A percentile compares a stretch with the other conserved stretches of the same genome.
Evolutionary conservation across 805 yeast species (phyloP).

Genomic region (Saccharomycopsis babjevae): DNA sequence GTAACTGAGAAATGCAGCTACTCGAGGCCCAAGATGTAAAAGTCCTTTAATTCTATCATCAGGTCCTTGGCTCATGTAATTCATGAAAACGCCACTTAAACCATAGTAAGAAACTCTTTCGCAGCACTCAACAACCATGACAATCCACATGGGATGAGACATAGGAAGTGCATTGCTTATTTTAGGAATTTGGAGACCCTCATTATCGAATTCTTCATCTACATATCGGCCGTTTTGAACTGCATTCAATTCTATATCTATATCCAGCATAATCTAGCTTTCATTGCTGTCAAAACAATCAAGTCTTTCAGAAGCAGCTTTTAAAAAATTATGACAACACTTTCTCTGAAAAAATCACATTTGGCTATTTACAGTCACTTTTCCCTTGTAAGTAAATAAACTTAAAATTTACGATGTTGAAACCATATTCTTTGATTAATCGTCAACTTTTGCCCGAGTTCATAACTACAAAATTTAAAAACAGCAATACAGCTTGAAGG

Average conservation of each 20-base stretch:
- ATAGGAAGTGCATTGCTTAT: background rate
- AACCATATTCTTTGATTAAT: no score
- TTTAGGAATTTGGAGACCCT: background rate
- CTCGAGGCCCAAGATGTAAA: conserved; percentile 46
- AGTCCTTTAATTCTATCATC: conserved; percentile 37
- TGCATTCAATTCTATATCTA: background rate
- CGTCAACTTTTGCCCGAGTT: no score
- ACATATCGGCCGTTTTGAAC: background rate
- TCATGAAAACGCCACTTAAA: conserved; percentile 63
- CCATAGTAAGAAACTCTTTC: conserved; percentile 81
- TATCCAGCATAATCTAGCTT: background rate
- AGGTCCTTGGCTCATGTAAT: conserved; percentile 58
- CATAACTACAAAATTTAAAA: no score
- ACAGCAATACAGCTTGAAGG: no score
- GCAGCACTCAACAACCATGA: conserved; percentile 64
- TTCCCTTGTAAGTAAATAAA: no score
- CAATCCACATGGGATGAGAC: conserved; percentile 32
- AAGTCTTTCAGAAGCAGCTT: background rate
- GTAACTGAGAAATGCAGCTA: conserved; percentile 64
- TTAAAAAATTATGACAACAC: no score
- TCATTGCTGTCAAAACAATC: background rate
- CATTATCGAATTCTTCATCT: background rate
- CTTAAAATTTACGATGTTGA: no score
- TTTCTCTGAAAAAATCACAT: no score
- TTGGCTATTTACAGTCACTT: background rate